Percentiles rank a stretch among this genome's conserved stretches.
Evolutionary conservation across 441 rosid genomes (phyloP).

Genomic region (Mallotus repandus): DNA sequence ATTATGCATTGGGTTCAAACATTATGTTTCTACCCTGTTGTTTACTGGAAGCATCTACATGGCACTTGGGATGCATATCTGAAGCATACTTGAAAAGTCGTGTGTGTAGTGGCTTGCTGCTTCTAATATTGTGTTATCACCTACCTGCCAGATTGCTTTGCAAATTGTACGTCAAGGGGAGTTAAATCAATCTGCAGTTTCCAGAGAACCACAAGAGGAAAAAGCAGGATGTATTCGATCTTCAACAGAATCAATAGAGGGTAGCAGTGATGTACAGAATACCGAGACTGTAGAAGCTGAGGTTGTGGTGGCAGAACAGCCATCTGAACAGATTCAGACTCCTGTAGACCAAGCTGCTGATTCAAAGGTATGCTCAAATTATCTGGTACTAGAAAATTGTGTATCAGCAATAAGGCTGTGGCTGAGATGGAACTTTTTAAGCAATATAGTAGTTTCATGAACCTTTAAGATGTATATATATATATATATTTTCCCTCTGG

Average conservation of each 20-base stretch:
- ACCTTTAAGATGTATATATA: neutral
- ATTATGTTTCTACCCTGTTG: neutral
- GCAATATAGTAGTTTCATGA: neutral
- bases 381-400: neutral
- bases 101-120: conserved; percentile 2
- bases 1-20: neutral
- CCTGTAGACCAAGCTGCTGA: conserved; percentile 27
- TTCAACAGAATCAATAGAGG: conserved; percentile 37
- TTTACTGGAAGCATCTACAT: neutral
- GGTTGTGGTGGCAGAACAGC: conserved; percentile 17
- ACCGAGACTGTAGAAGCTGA: conserved; percentile 27
- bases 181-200: conserved; percentile 39
- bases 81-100: conserved; percentile 4
- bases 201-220: conserved; percentile 32
- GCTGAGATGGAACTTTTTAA: neutral
- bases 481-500: too few relatives aligned
- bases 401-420: neutral
- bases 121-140: conserved; percentile 9
- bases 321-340: conserved; percentile 21
- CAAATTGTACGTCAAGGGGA: conserved; percentile 78
- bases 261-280: conserved; percentile 23
- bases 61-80: conserved; percentile 4
- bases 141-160: conserved; percentile 71
- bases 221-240: conserved; percentile 28
- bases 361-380: conserved; percentile 34